A percentile compares a stretch with the other conserved stretches of the same genome.
Conservation (phyloP, 139 green algal genomes). For the Zygnema cylindricum region DNA sequence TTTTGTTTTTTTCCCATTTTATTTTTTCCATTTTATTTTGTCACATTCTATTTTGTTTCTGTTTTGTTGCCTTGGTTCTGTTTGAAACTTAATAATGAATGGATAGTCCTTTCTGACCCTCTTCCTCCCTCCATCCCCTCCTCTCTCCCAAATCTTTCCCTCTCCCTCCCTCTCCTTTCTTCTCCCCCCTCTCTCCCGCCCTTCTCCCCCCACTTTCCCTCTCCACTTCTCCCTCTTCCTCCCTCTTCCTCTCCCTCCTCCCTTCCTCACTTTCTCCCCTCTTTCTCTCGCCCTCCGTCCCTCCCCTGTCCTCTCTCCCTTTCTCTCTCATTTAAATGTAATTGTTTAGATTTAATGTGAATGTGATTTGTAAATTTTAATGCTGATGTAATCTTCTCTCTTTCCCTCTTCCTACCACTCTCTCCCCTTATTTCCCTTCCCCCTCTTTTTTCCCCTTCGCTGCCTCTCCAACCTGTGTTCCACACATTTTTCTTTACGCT, state of each 20-base stretch:
- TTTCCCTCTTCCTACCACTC: neutral
- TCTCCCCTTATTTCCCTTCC: neutral
- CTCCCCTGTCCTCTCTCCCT: neutral
- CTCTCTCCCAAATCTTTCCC: neutral
- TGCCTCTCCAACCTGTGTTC: neutral
- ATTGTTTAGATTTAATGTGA: too few relatives aligned
- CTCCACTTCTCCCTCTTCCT: conserved; percentile 1
- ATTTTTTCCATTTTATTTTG: neutral
- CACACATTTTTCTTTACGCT: neutral
- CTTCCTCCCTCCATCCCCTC: conserved; percentile 72
- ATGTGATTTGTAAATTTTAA: too few relatives aligned
- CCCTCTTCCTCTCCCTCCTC: neutral
- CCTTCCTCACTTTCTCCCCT: neutral
- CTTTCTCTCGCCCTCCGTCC: neutral
- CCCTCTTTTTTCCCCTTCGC: neutral
- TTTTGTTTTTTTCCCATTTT: conserved; percentile 33
- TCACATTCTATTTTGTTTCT: neutral
- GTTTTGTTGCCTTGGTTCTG: neutral
- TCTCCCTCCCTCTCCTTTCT: neutral
- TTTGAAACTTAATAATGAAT: neutral
- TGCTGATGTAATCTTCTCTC: neutral
- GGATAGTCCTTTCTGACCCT: conserved; percentile 83
- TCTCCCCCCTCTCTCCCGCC: neutral
- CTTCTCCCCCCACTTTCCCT: neutral
- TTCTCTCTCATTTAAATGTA: neutral